Base-by-base conservation (phyloP, 306 rosid genomes). In the Vigna hirtella region DNA sequence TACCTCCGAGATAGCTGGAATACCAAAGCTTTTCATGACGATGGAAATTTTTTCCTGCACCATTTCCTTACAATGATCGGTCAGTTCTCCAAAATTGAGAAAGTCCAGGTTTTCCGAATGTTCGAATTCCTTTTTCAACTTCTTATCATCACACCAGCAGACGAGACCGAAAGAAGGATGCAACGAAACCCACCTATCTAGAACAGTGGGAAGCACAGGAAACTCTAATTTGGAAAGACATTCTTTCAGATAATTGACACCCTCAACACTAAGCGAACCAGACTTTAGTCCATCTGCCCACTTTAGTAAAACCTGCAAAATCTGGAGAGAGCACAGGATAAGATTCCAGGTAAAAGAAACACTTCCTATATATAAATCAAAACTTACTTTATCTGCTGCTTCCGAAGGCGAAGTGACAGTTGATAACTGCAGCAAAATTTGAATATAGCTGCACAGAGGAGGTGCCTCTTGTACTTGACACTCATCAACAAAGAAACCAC, bases 1-100 rank as follows among this genome's bases (percentile, higher is more conserved):
- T 90, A 92, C 98, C 97, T 92, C 91, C 4, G 98, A 94, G 73
- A 94, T 90, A 83, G 93, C 87, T 70, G 95, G 91, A 80, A 94
- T 91, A 70, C 93, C 98, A 24, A 94, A 84, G 67, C 76, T 79
- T 81, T 86, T 90, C 95, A 94, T 84, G 70, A 94, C 90, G 66
- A 76, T 18, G 55, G 90, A 85, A 45, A 94, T 58, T 45, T 90
- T 89, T 18, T 82, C 80, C 55, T 77, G 78, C 76, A 90, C 76
- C 48, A 66, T 84, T 57, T 85, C 88, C 52, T 82, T 67, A 83
- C 86, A 88, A 65, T 72, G 89, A 45, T 83, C 86, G 65, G 72
- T 72, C 73, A 84, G 74, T 40, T 88, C 90, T 42, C 97, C 91
- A 4, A 89, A 90, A 83, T 80, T 82, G 26, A 94, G 71, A 83